phyloP scores from a whole-genome alignment of 2,329 filamentous ascomycete species.

The Colletotrichum neosansevieriae region DNA sequence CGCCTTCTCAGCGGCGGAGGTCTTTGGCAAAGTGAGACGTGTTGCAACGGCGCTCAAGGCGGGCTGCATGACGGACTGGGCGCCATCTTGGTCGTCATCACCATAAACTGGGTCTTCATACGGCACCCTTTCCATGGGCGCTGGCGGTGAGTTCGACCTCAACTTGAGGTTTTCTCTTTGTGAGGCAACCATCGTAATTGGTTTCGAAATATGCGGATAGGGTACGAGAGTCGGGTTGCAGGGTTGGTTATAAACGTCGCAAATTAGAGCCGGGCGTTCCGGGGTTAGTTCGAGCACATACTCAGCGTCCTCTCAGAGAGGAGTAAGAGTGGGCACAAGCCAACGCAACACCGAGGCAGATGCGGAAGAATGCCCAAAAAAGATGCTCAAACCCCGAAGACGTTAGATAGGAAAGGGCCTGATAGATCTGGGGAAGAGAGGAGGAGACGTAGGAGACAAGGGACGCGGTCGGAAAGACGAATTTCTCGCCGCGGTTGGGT shows the following conservation, averaged over 20 bases:
- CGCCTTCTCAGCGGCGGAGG: slow-evolving; percentile 69
- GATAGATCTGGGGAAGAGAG: slow-evolving; percentile 13
- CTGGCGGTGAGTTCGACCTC: slow-evolving; percentile 21
- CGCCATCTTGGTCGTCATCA: slow-evolving; percentile 63
- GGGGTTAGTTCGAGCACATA: slow-evolving; percentile 38
- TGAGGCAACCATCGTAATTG: slow-evolving; percentile 27
- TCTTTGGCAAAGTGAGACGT: slow-evolving; percentile 65
- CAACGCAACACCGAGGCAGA: slow-evolving; percentile 31
- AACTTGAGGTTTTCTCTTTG: slow-evolving; percentile 24
- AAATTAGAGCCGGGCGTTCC: slow-evolving; percentile 35
- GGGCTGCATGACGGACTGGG: slow-evolving; percentile 70
- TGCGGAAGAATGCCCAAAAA: slow-evolving; percentile 30
- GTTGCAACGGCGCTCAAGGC: slow-evolving; percentile 69
- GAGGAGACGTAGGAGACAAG: slow-evolving; percentile 5
- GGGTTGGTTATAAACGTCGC: slow-evolving; percentile 27
- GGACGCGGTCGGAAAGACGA: neutral
- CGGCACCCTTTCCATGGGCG: slow-evolving; percentile 31
- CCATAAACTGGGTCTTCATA: slow-evolving; percentile 51
- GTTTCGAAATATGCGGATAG: neutral
- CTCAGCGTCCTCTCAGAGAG: slow-evolving; percentile 35
- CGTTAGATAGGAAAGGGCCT: neutral
- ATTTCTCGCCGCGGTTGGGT: slow-evolving; percentile 1
- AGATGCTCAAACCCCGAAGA: slow-evolving; percentile 17
- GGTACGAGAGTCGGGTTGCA: slow-evolving; percentile 1
- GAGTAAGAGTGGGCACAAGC: slow-evolving; percentile 35